A percentile compares a stretch with the other conserved stretches of the same genome.
Conservation (phyloP, 1,139 yeast species). For the Petasospora rhodanensis region DNA sequence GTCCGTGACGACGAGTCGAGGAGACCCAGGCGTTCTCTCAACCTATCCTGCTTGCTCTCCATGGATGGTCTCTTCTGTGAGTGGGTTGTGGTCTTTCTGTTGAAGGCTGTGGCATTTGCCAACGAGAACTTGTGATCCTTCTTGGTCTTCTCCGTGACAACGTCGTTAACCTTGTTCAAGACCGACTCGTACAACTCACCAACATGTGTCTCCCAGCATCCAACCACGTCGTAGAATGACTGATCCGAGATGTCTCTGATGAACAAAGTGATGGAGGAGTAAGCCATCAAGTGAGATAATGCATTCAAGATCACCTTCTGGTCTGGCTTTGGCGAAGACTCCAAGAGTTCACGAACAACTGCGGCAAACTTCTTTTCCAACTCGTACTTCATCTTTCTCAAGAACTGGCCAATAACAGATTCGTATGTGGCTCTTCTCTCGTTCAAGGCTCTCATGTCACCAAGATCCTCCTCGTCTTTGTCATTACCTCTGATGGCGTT, state of each 20-base stretch:
- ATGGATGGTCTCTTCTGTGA: slow-evolving; percentile 3
- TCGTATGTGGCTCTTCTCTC: slow-evolving; percentile 66
- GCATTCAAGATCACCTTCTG: slow-evolving; percentile 23
- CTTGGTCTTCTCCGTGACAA: slow-evolving; percentile 3
- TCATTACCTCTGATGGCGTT: slow-evolving; percentile 51
- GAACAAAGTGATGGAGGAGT: slow-evolving; percentile 61
- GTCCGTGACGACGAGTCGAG: slow-evolving; percentile 14
- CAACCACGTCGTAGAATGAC: slow-evolving; percentile 38
- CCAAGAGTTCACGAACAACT: slow-evolving; percentile 33
- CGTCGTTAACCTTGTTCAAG: background rate
- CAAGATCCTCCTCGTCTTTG: slow-evolving; percentile 41
- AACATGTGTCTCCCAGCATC: slow-evolving; percentile 24
- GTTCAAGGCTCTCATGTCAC: slow-evolving; percentile 68
- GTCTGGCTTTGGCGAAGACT: slow-evolving; percentile 30
- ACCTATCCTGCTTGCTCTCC: slow-evolving; percentile 13
- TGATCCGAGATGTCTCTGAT: slow-evolving; percentile 51
- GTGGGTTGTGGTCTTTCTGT: slow-evolving; percentile 2
- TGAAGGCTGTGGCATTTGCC: slow-evolving; percentile 13
- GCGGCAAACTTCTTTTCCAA: slow-evolving; percentile 40
- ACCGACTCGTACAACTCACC: slow-evolving; percentile 12
- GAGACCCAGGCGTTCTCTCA: slow-evolving; percentile 21
- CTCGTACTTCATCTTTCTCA: slow-evolving; percentile 43
- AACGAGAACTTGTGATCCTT: slow-evolving; percentile 19
- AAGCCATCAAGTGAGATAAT: slow-evolving; percentile 44
- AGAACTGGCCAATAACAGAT: slow-evolving; percentile 49